These are phyloP conservation scores for Bipolaris sorokiniana DNA, from an alignment of 2,329 filamentous ascomycete genomes.

Conservation along the genomic window DNA sequence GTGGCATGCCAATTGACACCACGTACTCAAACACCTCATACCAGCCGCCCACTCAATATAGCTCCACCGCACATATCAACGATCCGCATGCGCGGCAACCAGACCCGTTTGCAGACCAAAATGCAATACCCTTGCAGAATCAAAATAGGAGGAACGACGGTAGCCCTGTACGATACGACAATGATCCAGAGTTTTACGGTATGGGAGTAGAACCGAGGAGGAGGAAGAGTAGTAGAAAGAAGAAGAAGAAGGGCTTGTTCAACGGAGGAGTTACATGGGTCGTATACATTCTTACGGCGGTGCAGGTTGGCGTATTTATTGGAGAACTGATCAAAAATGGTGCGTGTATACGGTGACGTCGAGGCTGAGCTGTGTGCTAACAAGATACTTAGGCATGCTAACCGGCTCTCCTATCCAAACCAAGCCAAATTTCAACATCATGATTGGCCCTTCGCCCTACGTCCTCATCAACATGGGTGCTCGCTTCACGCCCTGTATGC, in stretches of 20 bases:
- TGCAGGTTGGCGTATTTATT: constrained; percentile 86
- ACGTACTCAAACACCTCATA: constrained; percentile 60
- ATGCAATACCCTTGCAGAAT: constrained; percentile 56
- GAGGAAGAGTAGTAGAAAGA: constrained; percentile 40
- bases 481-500: constrained; percentile 93
- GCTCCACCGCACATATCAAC: constrained; percentile 42
- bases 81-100: constrained; percentile 51
- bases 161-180: constrained; percentile 47
- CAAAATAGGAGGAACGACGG: constrained; percentile 48
- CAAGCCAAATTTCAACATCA: constrained; percentile 88
- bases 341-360: constrained; percentile 51
- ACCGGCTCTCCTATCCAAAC: constrained; percentile 81
- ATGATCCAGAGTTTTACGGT: constrained; percentile 49
- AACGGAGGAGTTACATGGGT: constrained; percentile 73
- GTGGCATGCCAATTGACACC: constrained; percentile 58
- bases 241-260: constrained; percentile 60
- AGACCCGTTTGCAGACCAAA: constrained; percentile 58
- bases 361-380: constrained; percentile 8
- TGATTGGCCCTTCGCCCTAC: constrained; percentile 92
- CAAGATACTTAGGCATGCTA: constrained; percentile 62
- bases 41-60: constrained; percentile 28
- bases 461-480: constrained; percentile 97
- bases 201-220: constrained; percentile 20
- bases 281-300: constrained; percentile 76
- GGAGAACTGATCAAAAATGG: constrained; percentile 85